Evolutionary conservation across 257 asterid genomes (phyloP), one percentile per base, ranked within the genome.

Genomic region (Przewalskia tangutica): DNA sequence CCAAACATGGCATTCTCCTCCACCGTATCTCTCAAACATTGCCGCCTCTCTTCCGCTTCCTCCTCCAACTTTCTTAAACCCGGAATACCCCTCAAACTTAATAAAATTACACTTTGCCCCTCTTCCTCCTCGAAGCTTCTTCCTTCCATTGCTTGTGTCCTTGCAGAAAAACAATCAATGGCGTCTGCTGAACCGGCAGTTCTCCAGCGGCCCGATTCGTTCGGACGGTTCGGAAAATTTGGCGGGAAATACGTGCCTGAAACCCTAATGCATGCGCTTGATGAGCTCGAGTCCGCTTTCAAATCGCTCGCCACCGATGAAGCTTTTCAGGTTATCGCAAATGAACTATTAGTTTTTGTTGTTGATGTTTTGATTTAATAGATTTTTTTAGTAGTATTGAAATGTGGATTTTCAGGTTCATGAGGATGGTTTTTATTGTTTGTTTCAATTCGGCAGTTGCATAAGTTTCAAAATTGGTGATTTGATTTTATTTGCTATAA

Each of bases 231-330:
- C 42, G 99, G 98, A 3, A 91, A 89, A 77, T 95, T 87, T 81
- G 99, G 99, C 44, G 98, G 99, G 12, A 93, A 92, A 67, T 95
- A 91, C 81, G 97, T 95, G 0, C 99, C 99, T 4, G 99, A 95
- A 84, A 95, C 97, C 14, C 91, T 95, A 17, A 95, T 93, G 98
- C 77, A 89, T 82, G 99, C 99, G 6, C 97, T 95, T 17, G 84
- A 95, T 77, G 98, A 95, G 92, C 98, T 95, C 65, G 98, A 95
- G 85, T 89, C 87, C 11, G 98, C 98, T 8, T 95, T 95, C 89
- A 82, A 88, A 66, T 42, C 90, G 55, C 93, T 93, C 55, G 88
- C 93, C n/a, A 3, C 83, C 10, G 98, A 95, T 77, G 76, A 80
- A 8, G 93, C 89, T 8, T 95, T 93, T 84, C 99, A 95, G 99